phyloP scores from a whole-genome alignment of 2,329 filamentous ascomycete species.

The Nemania sp. region DNA sequence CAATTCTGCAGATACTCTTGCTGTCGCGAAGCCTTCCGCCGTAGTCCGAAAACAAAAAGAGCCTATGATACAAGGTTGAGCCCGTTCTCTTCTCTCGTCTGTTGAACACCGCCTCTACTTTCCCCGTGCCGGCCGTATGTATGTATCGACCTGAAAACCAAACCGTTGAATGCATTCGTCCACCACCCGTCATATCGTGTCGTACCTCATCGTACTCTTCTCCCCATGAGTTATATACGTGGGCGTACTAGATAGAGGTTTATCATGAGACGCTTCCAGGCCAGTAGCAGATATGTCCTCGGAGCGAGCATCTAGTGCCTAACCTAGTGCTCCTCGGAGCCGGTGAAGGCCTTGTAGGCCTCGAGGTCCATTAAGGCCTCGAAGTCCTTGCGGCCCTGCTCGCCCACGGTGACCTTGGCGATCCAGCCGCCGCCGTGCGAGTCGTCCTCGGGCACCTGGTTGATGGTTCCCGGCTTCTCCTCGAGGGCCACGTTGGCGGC shows the following conservation, averaged over 20 bases:
- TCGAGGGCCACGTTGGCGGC: constrained; percentile 76
- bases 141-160: constrained; percentile 14
- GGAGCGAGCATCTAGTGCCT: constrained; percentile 39
- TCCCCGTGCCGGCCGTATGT: constrained; percentile 11
- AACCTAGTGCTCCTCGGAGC: constrained; percentile 43
- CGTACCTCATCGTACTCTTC: not conserved
- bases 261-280: not conserved
- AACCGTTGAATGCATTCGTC: constrained; percentile 12
- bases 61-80: constrained; percentile 44
- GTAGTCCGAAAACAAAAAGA: constrained; percentile 18
- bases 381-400: constrained; percentile 67
- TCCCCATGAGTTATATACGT: not conserved
- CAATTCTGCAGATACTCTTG: constrained; percentile 29
- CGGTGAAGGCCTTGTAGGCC: constrained; percentile 77
- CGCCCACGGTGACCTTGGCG: constrained; percentile 79
- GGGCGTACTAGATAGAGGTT: not conserved
- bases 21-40: constrained; percentile 6
- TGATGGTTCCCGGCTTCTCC: constrained; percentile 85
- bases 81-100: constrained; percentile 35
- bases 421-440: constrained; percentile 84
- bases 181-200: not conserved
- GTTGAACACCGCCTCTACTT: constrained; percentile 26
- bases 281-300: not conserved
- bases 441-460: constrained; percentile 83
- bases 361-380: constrained; percentile 77